Conservation (phyloP, 2,329 filamentous ascomycete species). For the Fulvia fulva region DNA sequence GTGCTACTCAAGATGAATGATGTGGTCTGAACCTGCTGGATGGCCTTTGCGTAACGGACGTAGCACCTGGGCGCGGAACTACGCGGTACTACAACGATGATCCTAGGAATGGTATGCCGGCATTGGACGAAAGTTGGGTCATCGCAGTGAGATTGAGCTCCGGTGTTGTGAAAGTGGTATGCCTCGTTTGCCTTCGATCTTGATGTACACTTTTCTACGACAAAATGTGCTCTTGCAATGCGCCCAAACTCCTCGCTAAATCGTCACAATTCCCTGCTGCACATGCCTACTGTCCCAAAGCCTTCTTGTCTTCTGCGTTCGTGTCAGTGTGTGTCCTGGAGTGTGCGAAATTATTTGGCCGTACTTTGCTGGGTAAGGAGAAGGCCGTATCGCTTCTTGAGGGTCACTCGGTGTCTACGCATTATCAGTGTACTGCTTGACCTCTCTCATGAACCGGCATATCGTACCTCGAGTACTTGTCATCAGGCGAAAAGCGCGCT, state of each 20-base stretch:
- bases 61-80: too few species aligned
- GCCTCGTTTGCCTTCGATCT: not conserved
- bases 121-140: not conserved
- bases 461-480: slow-evolving; percentile 81
- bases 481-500: slow-evolving; percentile 93
- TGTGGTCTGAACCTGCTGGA: too few species aligned
- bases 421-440: not conserved
- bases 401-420: slow-evolving; percentile 77
- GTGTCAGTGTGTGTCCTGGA: slow-evolving; percentile 3
- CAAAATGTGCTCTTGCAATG: not conserved
- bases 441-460: not conserved
- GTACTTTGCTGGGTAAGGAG: slow-evolving; percentile 69
- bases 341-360: not conserved
- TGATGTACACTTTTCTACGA: not conserved
- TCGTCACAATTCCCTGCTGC: slow-evolving; percentile 5
- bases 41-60: too few species aligned
- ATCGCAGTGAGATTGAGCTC: not conserved
- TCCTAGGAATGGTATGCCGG: too few species aligned
- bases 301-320: slow-evolving; percentile 40
- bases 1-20: too few species aligned
- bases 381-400: slow-evolving; percentile 89
- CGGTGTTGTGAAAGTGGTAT: not conserved
- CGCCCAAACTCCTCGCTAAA: slow-evolving; percentile 29
- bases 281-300: slow-evolving; percentile 39
- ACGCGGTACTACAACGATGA: too few species aligned